Base-by-base conservation (phyloP, 768 basidiomycete genomes). In the Podaxis sp. region DNA sequence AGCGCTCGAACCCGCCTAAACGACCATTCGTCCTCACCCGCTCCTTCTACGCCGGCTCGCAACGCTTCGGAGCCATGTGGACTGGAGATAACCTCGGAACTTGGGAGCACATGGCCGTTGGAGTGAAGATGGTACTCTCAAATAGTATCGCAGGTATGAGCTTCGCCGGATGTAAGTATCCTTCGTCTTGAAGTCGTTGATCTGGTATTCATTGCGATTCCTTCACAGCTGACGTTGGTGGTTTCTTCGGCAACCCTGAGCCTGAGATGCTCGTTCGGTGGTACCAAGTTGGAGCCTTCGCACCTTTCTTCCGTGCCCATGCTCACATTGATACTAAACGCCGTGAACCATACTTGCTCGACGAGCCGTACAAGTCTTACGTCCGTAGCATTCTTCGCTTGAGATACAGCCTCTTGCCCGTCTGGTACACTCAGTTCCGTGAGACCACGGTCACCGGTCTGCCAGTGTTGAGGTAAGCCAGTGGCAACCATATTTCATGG, bases 391-490 rank as follows among this genome's bases (percentile, higher is more conserved):
- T 88, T 57, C 77, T 99, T 53, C 84, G 89, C 26, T 77, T 98
- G 61, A 79, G 97, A 51, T 99, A 99, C 75, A 80, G 84, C 42
- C 83, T 98, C 77, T 77, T 99, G 28, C 93, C 95, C 0, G 82
- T 96, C 15, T 98, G 96, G 96, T 99, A 99, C 74, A 98, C 93
- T n/a, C 93, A 93, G 2, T 98, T 99, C 86, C 83, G 87, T 48
- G 93, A 98, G 72, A 87, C 93, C 6, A 90, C 88, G 65, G 80
- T 89, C 11, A 87, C 83, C 5, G 96, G 96, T 1, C 70, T 89
- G 26, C 95, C 96, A 2, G 84, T 98, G 57, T 74, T 96, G 67
- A 84, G 92, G 95, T 93, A 69, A 63, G 82, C 39, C 33, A 9
- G 33, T 57, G 52, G 7, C 4, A 26, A 3, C 22, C 11, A 6